Percentiles rank a stretch among this genome's conserved stretches.
Conservation (phyloP, 495 filamentous ascomycete species). For the Hypoxylon subgilvum region DNA sequence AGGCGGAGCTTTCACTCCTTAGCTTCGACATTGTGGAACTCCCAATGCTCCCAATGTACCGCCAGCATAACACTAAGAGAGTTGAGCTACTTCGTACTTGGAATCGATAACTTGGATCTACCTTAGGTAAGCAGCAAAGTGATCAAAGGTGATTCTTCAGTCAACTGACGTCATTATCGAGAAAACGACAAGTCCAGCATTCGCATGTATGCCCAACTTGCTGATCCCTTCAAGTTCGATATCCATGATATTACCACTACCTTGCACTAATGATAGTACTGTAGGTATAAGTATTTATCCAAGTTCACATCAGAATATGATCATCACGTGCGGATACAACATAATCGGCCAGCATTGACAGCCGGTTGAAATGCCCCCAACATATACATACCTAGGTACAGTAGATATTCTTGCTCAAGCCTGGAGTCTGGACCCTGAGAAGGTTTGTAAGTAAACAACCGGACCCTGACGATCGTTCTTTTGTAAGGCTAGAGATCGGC, state of each 20-base stretch:
- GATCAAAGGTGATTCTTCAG: neutral
- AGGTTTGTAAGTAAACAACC: conserved; percentile 6
- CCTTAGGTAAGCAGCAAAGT: conserved; percentile 3
- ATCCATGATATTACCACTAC: too few species aligned
- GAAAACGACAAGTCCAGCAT: neutral
- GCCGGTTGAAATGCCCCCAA: too few species aligned
- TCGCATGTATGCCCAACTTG: too few species aligned
- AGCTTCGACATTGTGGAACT: neutral
- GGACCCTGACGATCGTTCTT: conserved; percentile 35
- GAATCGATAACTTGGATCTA: neutral
- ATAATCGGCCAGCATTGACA: too few species aligned
- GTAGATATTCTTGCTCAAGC: neutral
- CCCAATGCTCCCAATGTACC: too few species aligned
- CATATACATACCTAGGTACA: conserved; percentile 4
- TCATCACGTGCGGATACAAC: too few species aligned
- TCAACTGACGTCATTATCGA: conserved; percentile 22
- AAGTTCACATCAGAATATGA: neutral
- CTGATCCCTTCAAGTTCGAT: too few species aligned
- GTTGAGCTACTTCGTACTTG: too few species aligned
- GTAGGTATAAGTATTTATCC: too few species aligned
- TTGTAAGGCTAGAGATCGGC: conserved; percentile 21
- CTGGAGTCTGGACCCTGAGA: conserved; percentile 1
- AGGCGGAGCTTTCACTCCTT: conserved; percentile 26
- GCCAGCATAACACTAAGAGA: too few species aligned
- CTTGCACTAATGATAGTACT: too few species aligned